Evolutionary conservation across 2,329 filamentous ascomycete species (phyloP).

Genomic region (Apiospora rasikravindrae): DNA sequence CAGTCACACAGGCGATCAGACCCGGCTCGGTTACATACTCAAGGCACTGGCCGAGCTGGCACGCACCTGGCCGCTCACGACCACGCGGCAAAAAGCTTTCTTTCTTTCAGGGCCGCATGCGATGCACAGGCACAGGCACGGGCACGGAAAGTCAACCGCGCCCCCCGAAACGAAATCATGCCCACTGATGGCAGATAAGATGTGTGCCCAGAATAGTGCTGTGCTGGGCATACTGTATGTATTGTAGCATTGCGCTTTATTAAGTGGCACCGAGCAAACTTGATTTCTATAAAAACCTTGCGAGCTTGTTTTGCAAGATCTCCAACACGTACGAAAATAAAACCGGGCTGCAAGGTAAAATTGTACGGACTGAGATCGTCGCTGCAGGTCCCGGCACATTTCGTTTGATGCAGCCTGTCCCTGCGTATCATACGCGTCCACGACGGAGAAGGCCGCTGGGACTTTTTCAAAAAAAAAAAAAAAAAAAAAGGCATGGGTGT

Average conservation of each 20-base stretch:
- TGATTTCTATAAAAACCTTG: background rate
- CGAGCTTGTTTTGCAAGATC: background rate
- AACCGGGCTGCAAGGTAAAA: background rate
- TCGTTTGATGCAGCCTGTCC: background rate
- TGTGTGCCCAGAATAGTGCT: background rate
- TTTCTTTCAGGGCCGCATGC: background rate
- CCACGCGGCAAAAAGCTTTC: background rate
- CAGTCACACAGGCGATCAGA: background rate
- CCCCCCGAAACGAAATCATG: background rate
- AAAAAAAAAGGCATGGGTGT: background rate
- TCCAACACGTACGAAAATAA: background rate
- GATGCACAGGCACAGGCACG: background rate
- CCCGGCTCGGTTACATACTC: background rate
- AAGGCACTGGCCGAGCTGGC: conserved; percentile 10
- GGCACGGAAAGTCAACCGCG: background rate
- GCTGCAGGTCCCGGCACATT: conserved; percentile 11
- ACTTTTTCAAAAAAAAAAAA: too few relatives aligned
- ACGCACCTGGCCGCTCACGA: conserved; percentile 1
- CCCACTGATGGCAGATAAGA: background rate
- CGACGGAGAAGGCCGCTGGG: background rate
- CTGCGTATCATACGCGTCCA: background rate
- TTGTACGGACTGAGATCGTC: conserved; percentile 7
- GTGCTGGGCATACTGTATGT: background rate
- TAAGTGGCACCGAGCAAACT: conserved; percentile 3
- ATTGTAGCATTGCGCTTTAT: background rate